phyloP scores from a whole-genome alignment of 2,329 filamentous ascomycete species.

The Elsinoe ampelina region DNA sequence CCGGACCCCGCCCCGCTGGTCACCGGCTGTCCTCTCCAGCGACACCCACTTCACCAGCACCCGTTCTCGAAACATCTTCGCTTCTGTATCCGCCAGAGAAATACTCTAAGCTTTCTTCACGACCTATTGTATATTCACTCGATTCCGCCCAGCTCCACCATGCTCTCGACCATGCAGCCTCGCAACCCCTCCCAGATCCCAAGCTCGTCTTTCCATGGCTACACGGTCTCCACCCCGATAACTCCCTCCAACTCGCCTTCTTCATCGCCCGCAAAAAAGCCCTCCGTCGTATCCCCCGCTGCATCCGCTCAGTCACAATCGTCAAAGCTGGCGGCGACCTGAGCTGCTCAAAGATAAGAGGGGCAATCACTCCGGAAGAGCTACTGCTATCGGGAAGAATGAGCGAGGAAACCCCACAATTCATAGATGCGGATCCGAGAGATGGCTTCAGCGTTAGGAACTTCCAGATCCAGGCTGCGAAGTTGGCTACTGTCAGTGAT shows the following conservation, averaged over 20 bases:
- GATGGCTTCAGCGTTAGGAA: conserved; percentile 94
- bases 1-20: conserved; percentile 53
- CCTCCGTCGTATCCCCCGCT: conserved; percentile 62
- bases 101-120: conserved; percentile 48
- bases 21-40: conserved; percentile 40
- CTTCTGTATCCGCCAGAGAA: conserved; percentile 64
- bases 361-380: conserved; percentile 74
- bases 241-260: conserved; percentile 81
- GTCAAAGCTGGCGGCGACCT: conserved; percentile 86
- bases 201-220: conserved; percentile 92
- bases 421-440: conserved; percentile 73
- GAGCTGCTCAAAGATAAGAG: conserved; percentile 65
- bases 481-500: conserved; percentile 79
- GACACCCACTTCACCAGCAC: conserved; percentile 53
- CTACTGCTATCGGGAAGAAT: conserved; percentile 48
- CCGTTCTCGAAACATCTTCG: conserved; percentile 52
- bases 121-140: conserved; percentile 61
- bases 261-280: conserved; percentile 69
- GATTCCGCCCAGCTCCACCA: conserved; percentile 57
- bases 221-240: conserved; percentile 82
- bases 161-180: conserved; percentile 65
- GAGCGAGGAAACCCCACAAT: conserved; percentile 46
- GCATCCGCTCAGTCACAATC: conserved; percentile 70
- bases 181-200: conserved; percentile 74
- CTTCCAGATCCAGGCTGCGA: conserved; percentile 91